Base-by-base conservation (phyloP, 768 basidiomycete species). In the Royoungia palumana region DNA sequence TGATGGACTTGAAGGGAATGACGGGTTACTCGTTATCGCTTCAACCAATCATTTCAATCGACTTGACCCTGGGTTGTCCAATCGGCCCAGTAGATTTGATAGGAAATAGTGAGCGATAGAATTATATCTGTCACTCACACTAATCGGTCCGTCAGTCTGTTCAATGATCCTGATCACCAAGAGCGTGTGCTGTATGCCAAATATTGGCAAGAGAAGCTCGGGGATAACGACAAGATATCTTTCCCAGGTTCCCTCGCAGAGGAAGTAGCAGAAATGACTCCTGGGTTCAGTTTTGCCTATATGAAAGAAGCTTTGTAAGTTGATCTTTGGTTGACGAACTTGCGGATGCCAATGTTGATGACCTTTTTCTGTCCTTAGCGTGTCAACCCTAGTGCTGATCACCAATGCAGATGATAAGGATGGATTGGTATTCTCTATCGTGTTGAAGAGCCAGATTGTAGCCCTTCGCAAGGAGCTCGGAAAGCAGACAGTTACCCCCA, bases 281-380 rank as follows among this genome's bases (percentile, higher is more conserved):
- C 76, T 27, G 70, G 73, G 25, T 93, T 93, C 71, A 88, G 85
- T 56, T 93, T 93, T 63, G 89, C 91, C 0, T 93, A 90, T 66
- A 72, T 94, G 58, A 93, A 94, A 64, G 91, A 93, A 67, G 88
- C 81, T 3, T 93, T 93, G 90, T 93, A 62, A 51, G 87, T 75
- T 22, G 46, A 17, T 34, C 21, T 27, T 21, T 24, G 27, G 34
- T 35, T 16, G 20, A 4, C 12, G 12, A 9, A 34, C 22, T 19
- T 5, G n/a, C 16, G 43, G 24, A 22, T 35, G 9, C 32, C 21
- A 34, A 51, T 19, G n/a, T n/a, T n/a, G n/a, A n/a, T n/a, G n/a
- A n/a, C 6, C 3, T 42, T 7, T 30, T 37, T 40, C 13, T 24
- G 35, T 22, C 32, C 46, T 12, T 54, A 90, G 89, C 60, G 82